Percentiles rank a stretch among this genome's conserved stretches.
Evolutionary conservation across 106 monocot species (phyloP).

Genomic region (Dendrobium nobile): DNA sequence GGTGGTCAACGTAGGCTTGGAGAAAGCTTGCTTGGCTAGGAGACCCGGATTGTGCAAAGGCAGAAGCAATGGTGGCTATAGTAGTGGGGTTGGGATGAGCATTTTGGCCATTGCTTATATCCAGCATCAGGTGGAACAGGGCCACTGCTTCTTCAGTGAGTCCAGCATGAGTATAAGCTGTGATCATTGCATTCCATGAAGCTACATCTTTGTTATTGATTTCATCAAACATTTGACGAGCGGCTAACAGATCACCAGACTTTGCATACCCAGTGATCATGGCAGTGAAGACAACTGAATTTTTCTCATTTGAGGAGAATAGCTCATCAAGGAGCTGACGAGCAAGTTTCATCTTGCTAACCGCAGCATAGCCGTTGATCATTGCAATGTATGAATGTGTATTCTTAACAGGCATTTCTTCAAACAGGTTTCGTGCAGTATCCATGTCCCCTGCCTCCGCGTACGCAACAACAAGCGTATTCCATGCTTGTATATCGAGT

Average conservation of each 20-base stretch:
- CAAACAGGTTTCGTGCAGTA: conserved; percentile 14
- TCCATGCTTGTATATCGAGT: conserved; percentile 21
- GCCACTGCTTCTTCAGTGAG: conserved; percentile 15
- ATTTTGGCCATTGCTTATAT: not conserved
- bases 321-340: not conserved
- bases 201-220: conserved; percentile 16
- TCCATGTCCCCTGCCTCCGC: conserved; percentile 17
- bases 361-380: conserved; percentile 14
- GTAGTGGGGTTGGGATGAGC: conserved; percentile 25
- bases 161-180: conserved; percentile 19
- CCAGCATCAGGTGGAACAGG: conserved; percentile 17
- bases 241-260: conserved; percentile 14
- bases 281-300: conserved; percentile 16
- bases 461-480: conserved; percentile 19
- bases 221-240: conserved; percentile 20
- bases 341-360: conserved; percentile 10
- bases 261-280: conserved; percentile 25
- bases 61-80: conserved; percentile 22
- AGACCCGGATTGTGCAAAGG: conserved; percentile 16
- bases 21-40: conserved; percentile 16
- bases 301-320: not conserved
- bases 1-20: conserved; percentile 14
- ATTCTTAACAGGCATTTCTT: conserved; percentile 18
- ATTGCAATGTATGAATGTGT: conserved; percentile 19
- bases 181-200: conserved; percentile 35